These are phyloP conservation scores for Hirsutella rhossiliensis DNA, from an alignment of 2,329 filamentous ascomycete species.

Conservation along the genomic window DNA sequence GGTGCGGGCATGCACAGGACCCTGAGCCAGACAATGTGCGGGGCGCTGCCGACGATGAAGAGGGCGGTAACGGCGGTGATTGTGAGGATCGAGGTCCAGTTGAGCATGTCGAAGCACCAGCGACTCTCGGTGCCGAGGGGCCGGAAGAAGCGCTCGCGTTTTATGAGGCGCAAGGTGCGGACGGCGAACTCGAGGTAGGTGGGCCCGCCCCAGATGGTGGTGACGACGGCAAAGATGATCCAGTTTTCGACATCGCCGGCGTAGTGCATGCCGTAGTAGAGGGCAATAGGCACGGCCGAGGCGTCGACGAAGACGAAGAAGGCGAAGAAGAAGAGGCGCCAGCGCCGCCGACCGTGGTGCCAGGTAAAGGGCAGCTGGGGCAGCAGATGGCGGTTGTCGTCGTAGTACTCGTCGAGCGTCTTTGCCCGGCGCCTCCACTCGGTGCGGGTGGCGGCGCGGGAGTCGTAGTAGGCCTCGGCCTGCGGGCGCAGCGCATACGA, in stretches of 20 bases:
- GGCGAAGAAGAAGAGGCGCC: constrained; percentile 32
- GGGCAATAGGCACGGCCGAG: constrained; percentile 32
- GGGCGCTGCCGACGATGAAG: constrained; percentile 37
- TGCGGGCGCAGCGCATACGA: constrained; percentile 20
- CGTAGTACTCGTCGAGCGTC: constrained; percentile 26
- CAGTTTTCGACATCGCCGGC: constrained; percentile 24
- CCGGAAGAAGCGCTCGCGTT: constrained; percentile 35
- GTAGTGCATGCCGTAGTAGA: constrained; percentile 39
- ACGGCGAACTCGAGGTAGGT: constrained; percentile 40
- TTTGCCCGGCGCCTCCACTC: constrained; percentile 22
- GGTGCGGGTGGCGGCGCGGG: constrained; percentile 20
- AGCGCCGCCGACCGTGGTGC: constrained; percentile 26
- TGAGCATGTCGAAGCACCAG: constrained; percentile 39
- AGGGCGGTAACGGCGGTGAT: constrained; percentile 37
- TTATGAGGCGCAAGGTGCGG: constrained; percentile 34
- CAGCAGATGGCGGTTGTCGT: constrained; percentile 23
- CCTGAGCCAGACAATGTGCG: constrained; percentile 34
- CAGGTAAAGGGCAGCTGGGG: constrained; percentile 28
- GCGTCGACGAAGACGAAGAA: constrained; percentile 34
- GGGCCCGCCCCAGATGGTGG: constrained; percentile 42
- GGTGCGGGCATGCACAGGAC: constrained; percentile 39
- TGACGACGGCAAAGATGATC: constrained; percentile 39
- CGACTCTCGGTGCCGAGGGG: constrained; percentile 32
- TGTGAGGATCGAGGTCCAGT: constrained; percentile 31
- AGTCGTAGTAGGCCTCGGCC: constrained; percentile 28